A percentile compares a stretch with the other conserved stretches of the same genome.
These are phyloP conservation scores for Trichoderma virens DNA, from an alignment of 495 filamentous ascomycete genomes.

Conservation along the genomic window DNA sequence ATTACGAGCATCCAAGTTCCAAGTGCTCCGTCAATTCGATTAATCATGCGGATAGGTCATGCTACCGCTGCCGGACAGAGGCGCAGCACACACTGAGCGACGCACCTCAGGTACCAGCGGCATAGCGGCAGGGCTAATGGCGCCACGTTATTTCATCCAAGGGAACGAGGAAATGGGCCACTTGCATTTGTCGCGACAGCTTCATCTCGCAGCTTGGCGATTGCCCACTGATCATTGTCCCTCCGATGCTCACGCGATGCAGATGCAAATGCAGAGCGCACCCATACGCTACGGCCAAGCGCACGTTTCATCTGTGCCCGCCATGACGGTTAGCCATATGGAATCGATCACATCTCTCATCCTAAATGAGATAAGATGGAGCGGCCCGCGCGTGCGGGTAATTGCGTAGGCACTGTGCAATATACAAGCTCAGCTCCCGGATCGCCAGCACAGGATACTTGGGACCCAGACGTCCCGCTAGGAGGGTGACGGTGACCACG, in stretches of 20 bases:
- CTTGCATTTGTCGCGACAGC: neutral
- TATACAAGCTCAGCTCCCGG: constrained; percentile 5
- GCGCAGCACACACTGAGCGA: neutral
- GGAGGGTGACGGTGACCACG: neutral
- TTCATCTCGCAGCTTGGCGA: neutral
- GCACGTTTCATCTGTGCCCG: neutral
- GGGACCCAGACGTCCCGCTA: neutral
- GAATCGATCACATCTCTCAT: constrained; percentile 7
- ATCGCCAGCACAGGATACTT: neutral
- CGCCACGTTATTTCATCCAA: neutral
- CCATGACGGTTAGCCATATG: neutral
- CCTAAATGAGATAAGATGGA: constrained; percentile 8
- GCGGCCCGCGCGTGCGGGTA: constrained; percentile 3
- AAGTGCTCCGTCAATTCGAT: no score
- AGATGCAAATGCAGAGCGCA: neutral
- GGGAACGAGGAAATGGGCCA: neutral
- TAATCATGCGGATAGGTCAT: neutral
- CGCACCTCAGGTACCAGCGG: neutral
- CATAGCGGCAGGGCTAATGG: neutral
- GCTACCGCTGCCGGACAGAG: neutral
- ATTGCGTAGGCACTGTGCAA: neutral
- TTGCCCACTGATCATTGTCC: neutral
- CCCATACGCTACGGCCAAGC: neutral
- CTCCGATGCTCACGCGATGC: neutral
- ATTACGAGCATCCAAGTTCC: no score